A percentile compares a stretch with the other conserved stretches of the same genome.
Conservation (phyloP, 2,329 filamentous ascomycete species). For the Aspergillus sp. region DNA sequence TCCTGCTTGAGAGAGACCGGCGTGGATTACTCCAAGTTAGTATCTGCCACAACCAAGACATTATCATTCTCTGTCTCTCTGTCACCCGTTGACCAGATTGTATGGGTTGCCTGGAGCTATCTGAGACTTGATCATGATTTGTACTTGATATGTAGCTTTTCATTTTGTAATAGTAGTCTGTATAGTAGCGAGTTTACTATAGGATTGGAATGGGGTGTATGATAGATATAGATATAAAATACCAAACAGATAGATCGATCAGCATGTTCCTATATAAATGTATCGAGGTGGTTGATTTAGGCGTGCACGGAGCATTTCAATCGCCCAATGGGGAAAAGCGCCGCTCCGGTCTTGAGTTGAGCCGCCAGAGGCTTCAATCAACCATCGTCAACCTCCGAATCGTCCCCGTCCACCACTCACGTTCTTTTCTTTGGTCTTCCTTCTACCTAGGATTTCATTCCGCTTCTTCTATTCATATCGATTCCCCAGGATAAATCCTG, state of each 20-base stretch:
- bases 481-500: neutral
- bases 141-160: neutral
- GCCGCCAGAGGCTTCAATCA: neutral
- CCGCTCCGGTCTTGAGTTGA: constrained; percentile 2
- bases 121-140: neutral
- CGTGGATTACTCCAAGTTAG: neutral
- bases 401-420: neutral
- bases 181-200: neutral
- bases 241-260: constrained; percentile 1
- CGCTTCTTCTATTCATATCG: neutral
- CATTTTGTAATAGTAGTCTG: neutral
- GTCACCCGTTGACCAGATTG: neutral
- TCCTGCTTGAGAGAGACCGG: neutral
- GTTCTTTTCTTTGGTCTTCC: neutral
- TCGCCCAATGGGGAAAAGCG: constrained; percentile 18
- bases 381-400: neutral
- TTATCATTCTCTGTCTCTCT: constrained; percentile 1
- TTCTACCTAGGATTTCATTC: neutral
- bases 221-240: constrained; percentile 3
- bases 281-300: neutral
- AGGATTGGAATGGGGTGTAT: neutral
- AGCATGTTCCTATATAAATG: neutral
- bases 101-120: neutral
- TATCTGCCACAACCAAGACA: neutral
- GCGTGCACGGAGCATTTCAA: neutral